These are phyloP conservation scores for Phaeosphaeriaceae sp. DNA, from an alignment of 2,329 filamentous ascomycete genomes.

Conservation along the genomic window DNA sequence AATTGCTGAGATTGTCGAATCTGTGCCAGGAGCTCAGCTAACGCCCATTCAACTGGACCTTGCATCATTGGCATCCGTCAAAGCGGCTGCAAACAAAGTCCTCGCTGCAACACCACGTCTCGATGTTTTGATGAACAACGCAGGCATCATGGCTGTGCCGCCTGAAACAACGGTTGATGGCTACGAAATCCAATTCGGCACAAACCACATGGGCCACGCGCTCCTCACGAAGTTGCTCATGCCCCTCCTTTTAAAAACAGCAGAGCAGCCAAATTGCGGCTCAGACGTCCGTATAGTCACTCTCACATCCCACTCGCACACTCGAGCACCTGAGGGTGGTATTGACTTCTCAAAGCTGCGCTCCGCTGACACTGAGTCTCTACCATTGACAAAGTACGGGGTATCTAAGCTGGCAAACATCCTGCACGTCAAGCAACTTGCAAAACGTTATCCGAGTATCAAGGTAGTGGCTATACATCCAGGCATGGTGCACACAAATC, in stretches of 20 bases:
- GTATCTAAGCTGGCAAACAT: conserved; percentile 58
- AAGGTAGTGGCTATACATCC: conserved; percentile 9
- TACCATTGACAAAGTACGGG: conserved; percentile 40
- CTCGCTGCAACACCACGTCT: conserved; percentile 37
- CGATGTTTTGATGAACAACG: conserved; percentile 54
- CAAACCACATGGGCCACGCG: conserved; percentile 57
- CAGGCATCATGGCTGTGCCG: conserved; percentile 46
- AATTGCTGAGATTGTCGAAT: neutral
- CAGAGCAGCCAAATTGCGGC: conserved; percentile 13
- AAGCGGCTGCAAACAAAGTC: conserved; percentile 43
- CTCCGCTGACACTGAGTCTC: neutral
- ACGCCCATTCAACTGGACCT: conserved; percentile 42
- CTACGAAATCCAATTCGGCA: conserved; percentile 57
- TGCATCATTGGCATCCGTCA: conserved; percentile 43
- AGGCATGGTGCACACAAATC: conserved; percentile 5
- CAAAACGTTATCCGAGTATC: conserved; percentile 4
- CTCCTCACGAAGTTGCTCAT: conserved; percentile 53
- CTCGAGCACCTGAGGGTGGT: conserved; percentile 28
- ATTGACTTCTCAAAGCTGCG: conserved; percentile 44
- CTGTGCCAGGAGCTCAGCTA: neutral
- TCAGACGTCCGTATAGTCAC: conserved; percentile 53
- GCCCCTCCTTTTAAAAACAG: conserved; percentile 41
- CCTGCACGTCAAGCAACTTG: neutral
- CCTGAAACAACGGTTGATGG: conserved; percentile 51
- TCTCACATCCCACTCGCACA: conserved; percentile 33